Evolutionary conservation across 805 yeast genomes (phyloP).

Genomic region (Metahyphopichia silvanorum): DNA sequence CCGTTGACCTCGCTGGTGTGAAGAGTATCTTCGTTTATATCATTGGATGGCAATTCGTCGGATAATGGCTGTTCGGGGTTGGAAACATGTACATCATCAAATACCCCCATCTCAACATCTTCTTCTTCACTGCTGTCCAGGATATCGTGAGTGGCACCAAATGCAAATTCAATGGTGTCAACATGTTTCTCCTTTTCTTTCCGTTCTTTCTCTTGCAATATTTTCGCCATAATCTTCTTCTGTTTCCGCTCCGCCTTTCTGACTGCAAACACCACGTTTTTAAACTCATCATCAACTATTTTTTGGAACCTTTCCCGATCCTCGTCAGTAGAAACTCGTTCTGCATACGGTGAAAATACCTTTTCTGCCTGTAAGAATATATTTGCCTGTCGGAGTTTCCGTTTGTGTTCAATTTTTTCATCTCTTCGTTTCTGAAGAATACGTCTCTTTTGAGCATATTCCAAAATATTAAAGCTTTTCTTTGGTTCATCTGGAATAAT

Average conservation of each 20-base stretch:
- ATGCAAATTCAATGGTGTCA: slow-evolving; percentile 8
- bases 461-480: slow-evolving; percentile 50
- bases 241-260: slow-evolving; percentile 31
- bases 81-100: background rate
- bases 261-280: slow-evolving; percentile 28
- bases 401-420: slow-evolving; percentile 13
- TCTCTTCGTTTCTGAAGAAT: slow-evolving; percentile 29
- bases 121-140: slow-evolving; percentile 13
- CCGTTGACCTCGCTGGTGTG: no score
- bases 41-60: no score
- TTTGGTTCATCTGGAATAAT: slow-evolving; percentile 1
- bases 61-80: no score
- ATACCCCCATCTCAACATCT: slow-evolving; percentile 2
- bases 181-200: slow-evolving; percentile 13
- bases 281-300: slow-evolving; percentile 25
- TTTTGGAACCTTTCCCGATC: slow-evolving; percentile 18
- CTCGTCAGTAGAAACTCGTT: slow-evolving; percentile 15
- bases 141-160: slow-evolving; percentile 9
- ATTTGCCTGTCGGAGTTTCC: slow-evolving; percentile 22
- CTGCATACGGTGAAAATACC: slow-evolving; percentile 36
- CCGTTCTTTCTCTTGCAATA: slow-evolving; percentile 13
- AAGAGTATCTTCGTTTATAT: no score
- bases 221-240: slow-evolving; percentile 18
- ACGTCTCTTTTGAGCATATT: slow-evolving; percentile 50
- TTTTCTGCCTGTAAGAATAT: slow-evolving; percentile 37